Evolutionary conservation across 2,329 filamentous ascomycete genomes (phyloP).

Genomic region (Aspergillus terreus): DNA sequence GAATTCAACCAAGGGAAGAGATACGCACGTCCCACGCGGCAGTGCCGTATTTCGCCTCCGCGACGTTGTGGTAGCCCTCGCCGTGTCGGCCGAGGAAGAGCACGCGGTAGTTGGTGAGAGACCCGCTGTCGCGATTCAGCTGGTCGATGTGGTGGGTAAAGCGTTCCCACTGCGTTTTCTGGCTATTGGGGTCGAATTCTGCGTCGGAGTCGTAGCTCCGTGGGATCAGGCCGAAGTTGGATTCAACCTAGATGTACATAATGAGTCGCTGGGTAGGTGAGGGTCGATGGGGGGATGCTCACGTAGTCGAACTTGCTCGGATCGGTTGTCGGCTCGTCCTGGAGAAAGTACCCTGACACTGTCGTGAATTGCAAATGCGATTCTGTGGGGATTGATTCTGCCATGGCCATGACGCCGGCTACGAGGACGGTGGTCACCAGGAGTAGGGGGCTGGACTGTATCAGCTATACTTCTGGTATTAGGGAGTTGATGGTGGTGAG

Average conservation of each 20-base stretch:
- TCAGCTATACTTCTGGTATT: not conserved
- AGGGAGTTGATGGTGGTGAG: not conserved
- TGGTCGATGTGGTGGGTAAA: constrained; percentile 46
- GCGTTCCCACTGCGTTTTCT: constrained; percentile 53
- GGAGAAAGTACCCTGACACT: constrained; percentile 48
- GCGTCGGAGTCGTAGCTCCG: constrained; percentile 43
- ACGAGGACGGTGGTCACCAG: constrained; percentile 9
- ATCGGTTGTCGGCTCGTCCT: constrained; percentile 49
- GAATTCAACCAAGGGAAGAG: not conserved
- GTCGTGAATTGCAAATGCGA: constrained; percentile 35
- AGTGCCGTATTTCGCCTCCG: constrained; percentile 56
- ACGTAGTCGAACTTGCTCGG: constrained; percentile 48
- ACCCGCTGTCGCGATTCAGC: constrained; percentile 40
- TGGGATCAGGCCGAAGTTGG: constrained; percentile 49
- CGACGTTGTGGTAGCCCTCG: constrained; percentile 60
- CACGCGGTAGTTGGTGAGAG: constrained; percentile 49
- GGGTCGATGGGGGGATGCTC: constrained; percentile 10
- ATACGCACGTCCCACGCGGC: constrained; percentile 55
- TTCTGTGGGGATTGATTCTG: constrained; percentile 9
- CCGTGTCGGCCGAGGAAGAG: constrained; percentile 60
- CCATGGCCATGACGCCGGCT: constrained; percentile 14
- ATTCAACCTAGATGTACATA: constrained; percentile 27
- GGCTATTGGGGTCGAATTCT: constrained; percentile 22
- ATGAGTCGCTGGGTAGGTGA: not conserved
- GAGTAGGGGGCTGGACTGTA: not conserved